Conservation (phyloP, 2,329 filamentous ascomycete genomes). For the Nigrospora osmanthi region DNA sequence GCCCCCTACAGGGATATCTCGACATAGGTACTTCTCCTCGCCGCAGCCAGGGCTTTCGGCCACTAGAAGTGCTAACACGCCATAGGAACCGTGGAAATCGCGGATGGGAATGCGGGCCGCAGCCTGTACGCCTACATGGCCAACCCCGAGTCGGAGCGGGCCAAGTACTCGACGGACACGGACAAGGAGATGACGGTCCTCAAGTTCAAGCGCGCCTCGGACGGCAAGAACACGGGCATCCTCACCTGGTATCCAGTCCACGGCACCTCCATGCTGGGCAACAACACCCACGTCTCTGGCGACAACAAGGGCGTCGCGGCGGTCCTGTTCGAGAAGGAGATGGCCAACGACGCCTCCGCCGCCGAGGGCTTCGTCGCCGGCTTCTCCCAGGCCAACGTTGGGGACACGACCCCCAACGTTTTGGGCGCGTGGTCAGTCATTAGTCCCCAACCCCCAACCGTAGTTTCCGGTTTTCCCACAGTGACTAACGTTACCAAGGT, state of each 20-base stretch:
- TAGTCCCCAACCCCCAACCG: no score
- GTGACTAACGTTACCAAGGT: constrained; percentile 27
- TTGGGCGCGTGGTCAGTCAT: constrained; percentile 60
- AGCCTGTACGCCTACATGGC: constrained; percentile 79
- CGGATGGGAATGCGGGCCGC: constrained; percentile 72
- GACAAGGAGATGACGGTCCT: constrained; percentile 77
- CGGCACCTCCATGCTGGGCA: constrained; percentile 81
- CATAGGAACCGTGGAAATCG: constrained; percentile 44
- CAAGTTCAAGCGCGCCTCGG: constrained; percentile 62
- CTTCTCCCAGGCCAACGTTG: constrained; percentile 86
- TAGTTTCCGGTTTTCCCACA: constrained; percentile 38
- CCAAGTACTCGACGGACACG: constrained; percentile 50
- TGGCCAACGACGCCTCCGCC: constrained; percentile 42
- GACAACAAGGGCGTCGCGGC: constrained; percentile 94
- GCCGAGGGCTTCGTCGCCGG: constrained; percentile 71
- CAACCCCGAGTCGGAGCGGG: constrained; percentile 68
- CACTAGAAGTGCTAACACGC: constrained; percentile 3
- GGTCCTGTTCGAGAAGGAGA: constrained; percentile 69
- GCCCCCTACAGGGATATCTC: constrained; percentile 48
- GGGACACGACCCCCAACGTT: constrained; percentile 80
- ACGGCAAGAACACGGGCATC: constrained; percentile 69
- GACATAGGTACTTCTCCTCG: constrained; percentile 43
- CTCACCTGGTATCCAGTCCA: constrained; percentile 89
- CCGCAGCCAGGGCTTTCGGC: neutral
- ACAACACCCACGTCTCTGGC: constrained; percentile 81